A percentile compares a stretch with the other conserved stretches of the same genome.
Evolutionary conservation across 177 flowering plant species (phyloP).

Genomic region (Vitis hybrid): DNA sequence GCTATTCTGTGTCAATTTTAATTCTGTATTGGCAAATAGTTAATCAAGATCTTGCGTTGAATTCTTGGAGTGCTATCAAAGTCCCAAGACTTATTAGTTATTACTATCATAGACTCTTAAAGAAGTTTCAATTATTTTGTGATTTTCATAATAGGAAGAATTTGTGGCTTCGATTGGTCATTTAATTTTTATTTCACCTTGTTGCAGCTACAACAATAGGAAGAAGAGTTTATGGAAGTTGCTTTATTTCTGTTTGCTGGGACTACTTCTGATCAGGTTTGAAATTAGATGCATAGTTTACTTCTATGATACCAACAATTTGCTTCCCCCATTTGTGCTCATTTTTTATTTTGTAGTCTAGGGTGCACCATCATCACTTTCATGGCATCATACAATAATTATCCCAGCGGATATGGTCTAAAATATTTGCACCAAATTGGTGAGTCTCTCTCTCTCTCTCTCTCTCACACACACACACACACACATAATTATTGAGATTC

Average conservation of each 20-base stretch:
- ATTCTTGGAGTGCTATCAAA: no score
- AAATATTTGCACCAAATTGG: slow-evolving; percentile 70
- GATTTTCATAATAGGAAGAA: no score
- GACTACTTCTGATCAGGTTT: slow-evolving; percentile 75
- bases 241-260: slow-evolving; percentile 58
- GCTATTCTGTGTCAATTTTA: no score
- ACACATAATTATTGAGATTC: no score
- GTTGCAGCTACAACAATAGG: slow-evolving; percentile 82
- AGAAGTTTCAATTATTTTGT: no score
- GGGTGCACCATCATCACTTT: slow-evolving; percentile 70
- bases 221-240: slow-evolving; percentile 71
- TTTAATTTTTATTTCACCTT: slow-evolving; percentile 7
- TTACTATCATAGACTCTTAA: no score
- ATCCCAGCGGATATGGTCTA: slow-evolving; percentile 83
- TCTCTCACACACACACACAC: slow-evolving; percentile 3
- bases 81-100: no score
- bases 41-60: no score
- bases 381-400: slow-evolving; percentile 91
- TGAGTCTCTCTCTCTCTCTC: slow-evolving; percentile 34
- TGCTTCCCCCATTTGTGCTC: slow-evolving; percentile 10
- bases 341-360: slow-evolving; percentile 61
- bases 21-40: no score
- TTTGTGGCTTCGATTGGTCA: no score
- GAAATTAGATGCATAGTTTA: slow-evolving; percentile 11
- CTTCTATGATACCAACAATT: not conserved